These are phyloP conservation scores for Aegilops sharonensis DNA, from an alignment of 176 grass and related monocot genomes.

Conservation along the genomic window DNA sequence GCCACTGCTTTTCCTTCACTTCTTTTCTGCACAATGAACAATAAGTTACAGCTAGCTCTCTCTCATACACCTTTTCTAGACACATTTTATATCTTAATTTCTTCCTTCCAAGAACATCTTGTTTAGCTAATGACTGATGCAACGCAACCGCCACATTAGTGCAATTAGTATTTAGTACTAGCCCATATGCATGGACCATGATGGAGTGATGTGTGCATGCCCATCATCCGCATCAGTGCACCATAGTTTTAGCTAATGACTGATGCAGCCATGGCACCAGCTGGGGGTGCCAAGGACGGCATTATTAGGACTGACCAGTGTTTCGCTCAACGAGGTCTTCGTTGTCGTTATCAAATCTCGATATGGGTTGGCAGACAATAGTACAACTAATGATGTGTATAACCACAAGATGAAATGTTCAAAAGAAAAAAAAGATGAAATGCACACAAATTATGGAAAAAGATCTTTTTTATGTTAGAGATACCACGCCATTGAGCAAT, in stretches of 20 bases:
- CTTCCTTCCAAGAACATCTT: neutral
- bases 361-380: neutral
- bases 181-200: neutral
- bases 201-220: neutral
- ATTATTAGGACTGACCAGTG: neutral
- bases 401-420: too few relatives aligned
- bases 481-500: neutral
- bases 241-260: neutral
- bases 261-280: neutral
- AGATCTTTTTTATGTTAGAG: too few relatives aligned
- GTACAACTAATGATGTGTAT: neutral
- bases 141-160: neutral
- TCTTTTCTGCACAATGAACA: neutral
- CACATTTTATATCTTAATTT: neutral
- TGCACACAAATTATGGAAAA: too few relatives aligned
- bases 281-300: too few relatives aligned
- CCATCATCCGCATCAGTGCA: neutral
- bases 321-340: neutral
- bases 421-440: too few relatives aligned
- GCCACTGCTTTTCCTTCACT: neutral
- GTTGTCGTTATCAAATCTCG: neutral
- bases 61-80: neutral
- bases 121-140: neutral
- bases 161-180: neutral
- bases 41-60: neutral